Evolutionary conservation across 31 red algal genomes (phyloP), one percentile per base, ranked within the genome.

Genomic region (Odonthalia washingtoniensis): DNA sequence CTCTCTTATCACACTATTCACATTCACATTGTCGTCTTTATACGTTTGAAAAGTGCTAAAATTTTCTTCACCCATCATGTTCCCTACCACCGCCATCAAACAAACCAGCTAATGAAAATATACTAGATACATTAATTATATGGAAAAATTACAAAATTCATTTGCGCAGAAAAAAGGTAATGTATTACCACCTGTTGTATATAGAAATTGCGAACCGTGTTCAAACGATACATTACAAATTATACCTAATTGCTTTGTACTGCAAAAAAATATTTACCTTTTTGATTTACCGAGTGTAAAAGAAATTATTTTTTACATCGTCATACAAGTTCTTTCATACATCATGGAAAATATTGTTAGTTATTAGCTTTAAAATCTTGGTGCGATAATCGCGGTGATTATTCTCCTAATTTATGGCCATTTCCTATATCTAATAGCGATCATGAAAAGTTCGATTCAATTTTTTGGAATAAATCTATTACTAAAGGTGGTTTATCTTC

Each of bases 291-390:
- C 94, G 6, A 96, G 84, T 78, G 94, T 89, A 4, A 65, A 92
- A 26, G 94, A 96, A 40, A 88, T 96, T 60, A 87, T 92, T 5
- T 88, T 81, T 96, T 89, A 89, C 89, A 93, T 61, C 77, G 78
- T 17, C 89, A 88, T 32, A 52, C 89, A 14, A 86, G 89, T 36
- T 90, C 89, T 31, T 43, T 96, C 41, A 74, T 96, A 5, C 90
- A 93, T 74, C 94, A 96, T 74, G 73, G 90, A 33, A 96, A 96
- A 70, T 79, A 89, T 12, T 92, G 94, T 37, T 96, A 96, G 65
- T 38, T 96, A 73, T 84, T 96, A 5, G 84, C 94, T 3, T 75
- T 96, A n/a, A 83, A 91, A 57, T 72, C 89, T 1, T 96, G 89
- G 89, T 96, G 94, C 64, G 78, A 89, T 42, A 78, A 33, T 37